These are phyloP conservation scores for Candida pseudoglaebosa DNA, from an alignment of 805 yeast species.

Conservation along the genomic window DNA sequence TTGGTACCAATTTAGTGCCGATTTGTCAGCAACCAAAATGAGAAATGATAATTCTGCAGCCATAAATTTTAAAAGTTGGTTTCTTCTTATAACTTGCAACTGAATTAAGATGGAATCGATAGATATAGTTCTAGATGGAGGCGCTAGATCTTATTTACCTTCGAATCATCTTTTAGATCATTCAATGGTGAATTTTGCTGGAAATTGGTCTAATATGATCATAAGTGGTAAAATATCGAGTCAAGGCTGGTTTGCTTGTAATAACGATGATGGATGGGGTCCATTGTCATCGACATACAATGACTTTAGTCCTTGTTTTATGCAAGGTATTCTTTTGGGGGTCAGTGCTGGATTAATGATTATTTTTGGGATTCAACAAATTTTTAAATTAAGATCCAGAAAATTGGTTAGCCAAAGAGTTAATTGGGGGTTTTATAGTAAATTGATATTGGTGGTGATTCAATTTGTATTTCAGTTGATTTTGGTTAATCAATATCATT, in stretches of 20 bases:
- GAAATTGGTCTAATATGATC: background rate
- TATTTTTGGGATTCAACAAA: slow-evolving; percentile 36
- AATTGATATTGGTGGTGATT: slow-evolving; percentile 33
- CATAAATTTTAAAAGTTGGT: background rate
- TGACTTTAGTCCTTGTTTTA: slow-evolving; percentile 59
- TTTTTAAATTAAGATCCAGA: slow-evolving; percentile 25
- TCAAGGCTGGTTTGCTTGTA: slow-evolving; percentile 12
- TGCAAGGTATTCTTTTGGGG: slow-evolving; percentile 49
- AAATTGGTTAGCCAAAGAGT: slow-evolving; percentile 26
- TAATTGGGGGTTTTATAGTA: slow-evolving; percentile 38
- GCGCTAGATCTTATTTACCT: background rate
- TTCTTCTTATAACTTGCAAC: background rate
- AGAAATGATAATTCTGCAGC: background rate
- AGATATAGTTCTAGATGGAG: slow-evolving; percentile 7
- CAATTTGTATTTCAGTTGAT: slow-evolving; percentile 37
- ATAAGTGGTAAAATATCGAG: too few species aligned
- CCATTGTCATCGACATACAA: slow-evolving; percentile 37
- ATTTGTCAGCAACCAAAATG: background rate
- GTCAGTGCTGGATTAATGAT: slow-evolving; percentile 40
- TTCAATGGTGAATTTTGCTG: slow-evolving; percentile 11
- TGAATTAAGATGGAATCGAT: slow-evolving; percentile 9
- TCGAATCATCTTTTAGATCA: slow-evolving; percentile 14
- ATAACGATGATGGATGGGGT: slow-evolving; percentile 41
- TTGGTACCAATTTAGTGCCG: too few species aligned
- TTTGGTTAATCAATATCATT: slow-evolving; percentile 13